A percentile compares a stretch with the other conserved stretches of the same genome.
Conservation (phyloP, 2,329 filamentous ascomycete genomes). For the Sarocladium oryzae region DNA sequence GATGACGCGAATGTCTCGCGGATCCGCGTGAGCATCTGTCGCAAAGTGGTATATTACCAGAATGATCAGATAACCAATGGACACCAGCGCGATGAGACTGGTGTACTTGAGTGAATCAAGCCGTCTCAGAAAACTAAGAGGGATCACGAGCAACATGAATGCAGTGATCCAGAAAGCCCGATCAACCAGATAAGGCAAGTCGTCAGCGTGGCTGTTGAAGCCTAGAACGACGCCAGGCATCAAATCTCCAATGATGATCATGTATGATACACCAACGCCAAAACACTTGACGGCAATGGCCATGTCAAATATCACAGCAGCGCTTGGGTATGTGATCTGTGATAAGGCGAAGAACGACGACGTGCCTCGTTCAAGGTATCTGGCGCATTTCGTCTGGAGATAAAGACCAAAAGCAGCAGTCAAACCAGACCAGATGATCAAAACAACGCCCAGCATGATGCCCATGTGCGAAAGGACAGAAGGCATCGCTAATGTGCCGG, state of each 20-base stretch:
- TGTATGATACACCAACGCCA: slow-evolving; percentile 91
- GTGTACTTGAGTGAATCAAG: slow-evolving; percentile 97
- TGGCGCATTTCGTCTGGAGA: slow-evolving; percentile 84
- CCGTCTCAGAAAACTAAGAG: slow-evolving; percentile 82
- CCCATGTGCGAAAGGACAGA: slow-evolving; percentile 93
- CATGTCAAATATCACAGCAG: slow-evolving; percentile 88
- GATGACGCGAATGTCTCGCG: slow-evolving; percentile 69
- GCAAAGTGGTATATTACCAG: slow-evolving; percentile 90
- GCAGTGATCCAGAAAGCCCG: slow-evolving; percentile 96
- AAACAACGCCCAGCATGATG: slow-evolving; percentile 72
- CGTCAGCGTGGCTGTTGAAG: slow-evolving; percentile 59
- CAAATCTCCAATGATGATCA: slow-evolving; percentile 97
- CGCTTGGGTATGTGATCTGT: slow-evolving; percentile 94
- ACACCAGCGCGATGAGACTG: slow-evolving; percentile 81
- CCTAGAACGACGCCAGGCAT: slow-evolving; percentile 92
- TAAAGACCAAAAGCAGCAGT: slow-evolving; percentile 92
- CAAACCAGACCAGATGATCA: slow-evolving; percentile 87
- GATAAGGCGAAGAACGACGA: slow-evolving; percentile 95
- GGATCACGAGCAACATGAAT: slow-evolving; percentile 95
- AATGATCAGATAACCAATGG: slow-evolving; percentile 89
- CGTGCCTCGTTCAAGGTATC: slow-evolving; percentile 83
- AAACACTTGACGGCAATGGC: slow-evolving; percentile 98
- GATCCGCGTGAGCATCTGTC: slow-evolving; percentile 67
- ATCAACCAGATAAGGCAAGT: slow-evolving; percentile 69
- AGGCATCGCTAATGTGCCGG: slow-evolving; percentile 92